Evolutionary conservation across 2,329 filamentous ascomycete species (phyloP).

Genomic region (Anthostomella pinea): DNA sequence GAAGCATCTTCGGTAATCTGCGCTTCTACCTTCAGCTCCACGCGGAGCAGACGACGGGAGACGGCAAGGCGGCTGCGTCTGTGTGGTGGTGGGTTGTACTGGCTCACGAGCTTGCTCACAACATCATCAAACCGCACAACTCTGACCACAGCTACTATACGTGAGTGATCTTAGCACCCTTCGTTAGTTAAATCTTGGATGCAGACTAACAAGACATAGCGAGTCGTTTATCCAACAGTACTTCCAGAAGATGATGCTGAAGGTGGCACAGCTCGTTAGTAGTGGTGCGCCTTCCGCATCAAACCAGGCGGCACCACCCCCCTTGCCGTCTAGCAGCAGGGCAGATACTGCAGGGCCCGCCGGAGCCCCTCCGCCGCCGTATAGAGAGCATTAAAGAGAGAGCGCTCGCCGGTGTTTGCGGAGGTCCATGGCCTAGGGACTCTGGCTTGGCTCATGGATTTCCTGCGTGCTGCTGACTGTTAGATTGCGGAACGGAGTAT

Average conservation of each 20-base stretch:
- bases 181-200: no score
- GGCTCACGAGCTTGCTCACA: conserved; percentile 94
- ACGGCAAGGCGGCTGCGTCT: conserved; percentile 63
- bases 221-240: conserved; percentile 78
- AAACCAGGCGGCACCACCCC: conserved; percentile 2
- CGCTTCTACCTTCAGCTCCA: conserved; percentile 83
- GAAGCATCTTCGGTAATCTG: conserved; percentile 91
- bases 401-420: no score
- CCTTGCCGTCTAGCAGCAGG: neutral
- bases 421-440: no score
- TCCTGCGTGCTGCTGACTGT: neutral
- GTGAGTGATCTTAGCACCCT: no score
- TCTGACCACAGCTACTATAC: conserved; percentile 81
- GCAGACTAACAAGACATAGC: conserved; percentile 36
- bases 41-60: conserved; percentile 43
- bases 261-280: conserved; percentile 34
- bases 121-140: conserved; percentile 76
- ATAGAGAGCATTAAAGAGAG: conserved; percentile 16
- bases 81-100: conserved; percentile 95
- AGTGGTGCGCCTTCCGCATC: neutral
- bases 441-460: neutral
- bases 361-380: conserved; percentile 11
- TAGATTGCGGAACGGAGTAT: no score
- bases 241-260: conserved; percentile 66
- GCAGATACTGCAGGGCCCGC: neutral